Base-by-base conservation (phyloP, 495 filamentous ascomycete genomes). In the Lepraria neglecta region DNA sequence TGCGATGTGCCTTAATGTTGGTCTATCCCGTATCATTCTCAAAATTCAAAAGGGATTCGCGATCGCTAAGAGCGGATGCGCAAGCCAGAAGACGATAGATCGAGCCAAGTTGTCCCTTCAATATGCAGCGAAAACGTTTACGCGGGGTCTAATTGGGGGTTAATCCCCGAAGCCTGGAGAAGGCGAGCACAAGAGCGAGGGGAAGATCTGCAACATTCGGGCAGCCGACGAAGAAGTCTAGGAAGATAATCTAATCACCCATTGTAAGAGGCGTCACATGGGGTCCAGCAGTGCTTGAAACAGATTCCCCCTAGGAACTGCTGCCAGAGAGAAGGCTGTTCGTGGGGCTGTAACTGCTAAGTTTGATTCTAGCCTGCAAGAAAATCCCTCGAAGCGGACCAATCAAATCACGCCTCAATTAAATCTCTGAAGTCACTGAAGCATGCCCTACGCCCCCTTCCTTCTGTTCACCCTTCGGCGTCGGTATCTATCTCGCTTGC, bases 361-460 rank as follows among this genome's bases (percentile, higher is more conserved):
- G 4, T 51, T 51, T 51, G 24, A 30, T 21, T 51, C 15, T 30
- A 28, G 14, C 28, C 48, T n/a, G 48, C 3, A 17, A n/a, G 10
- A 35, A 51, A 54, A 54, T 54, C 51, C 51, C 51, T 54, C 51
- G 30, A 38, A 38, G 51, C 51, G 51, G 51, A 38, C 51, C 51
- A 54, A 35, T 54, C 51, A 38, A 3, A 38, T 3, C 10, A 12
- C 51, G 24, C 3, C 1, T n/a, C 19, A 21, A 5, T 38, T 35
- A n/a, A n/a, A 10, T 54, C 50, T 31, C 30, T 54, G 51, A 54
- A 54, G 51, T 54, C 51, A 54, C 19, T 38, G 31, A 54, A 54
- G 17, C 50, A 19, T 5, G 14, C 28, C 5, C 31, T 17, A 53
- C 30, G 51, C 51, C 51, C 51, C 11, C 51, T 54, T 54, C 30